These are phyloP conservation scores for Dichomitus squalens DNA, from an alignment of 1,284 basidiomycete species.

Conservation along the genomic window DNA sequence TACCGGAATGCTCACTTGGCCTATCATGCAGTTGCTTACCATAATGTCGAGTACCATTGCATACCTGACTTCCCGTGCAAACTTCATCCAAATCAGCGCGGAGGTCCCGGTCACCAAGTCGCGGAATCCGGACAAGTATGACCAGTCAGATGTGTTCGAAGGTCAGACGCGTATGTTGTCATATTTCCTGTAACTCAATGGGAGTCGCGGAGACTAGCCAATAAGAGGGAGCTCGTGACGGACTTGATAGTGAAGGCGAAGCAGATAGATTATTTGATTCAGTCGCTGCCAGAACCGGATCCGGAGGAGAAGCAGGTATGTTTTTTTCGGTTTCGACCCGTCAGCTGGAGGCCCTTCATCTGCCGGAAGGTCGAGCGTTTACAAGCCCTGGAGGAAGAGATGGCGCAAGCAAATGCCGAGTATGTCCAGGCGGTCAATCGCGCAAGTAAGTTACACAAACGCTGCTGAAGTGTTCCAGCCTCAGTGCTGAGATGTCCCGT, in stretches of 20 bases:
- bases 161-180: conserved; percentile 41
- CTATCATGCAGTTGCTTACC: conserved; percentile 59
- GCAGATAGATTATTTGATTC: conserved; percentile 80
- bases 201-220: conserved; percentile 47
- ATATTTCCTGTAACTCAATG: conserved; percentile 10
- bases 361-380: conserved; percentile 62
- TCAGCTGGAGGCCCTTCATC: not conserved
- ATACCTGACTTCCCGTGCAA: conserved; percentile 73
- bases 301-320: conserved; percentile 71
- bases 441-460: conserved; percentile 58
- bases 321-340: conserved; percentile 1
- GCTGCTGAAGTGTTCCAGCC: not conserved
- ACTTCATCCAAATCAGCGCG: conserved; percentile 71
- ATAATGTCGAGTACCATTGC: conserved; percentile 81
- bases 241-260: conserved; percentile 84
- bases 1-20: not conserved
- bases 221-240: conserved; percentile 76
- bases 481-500: not conserved
- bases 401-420: conserved; percentile 71
- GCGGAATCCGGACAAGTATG: conserved; percentile 68
- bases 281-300: conserved; percentile 73
- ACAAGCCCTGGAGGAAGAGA: conserved; percentile 62
- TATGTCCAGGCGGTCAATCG: conserved; percentile 71
- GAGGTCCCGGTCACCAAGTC: conserved; percentile 78
- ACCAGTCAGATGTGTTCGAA: conserved; percentile 66